Conservation (phyloP, 257 asterid genomes). For the Solanum peruvianum region DNA sequence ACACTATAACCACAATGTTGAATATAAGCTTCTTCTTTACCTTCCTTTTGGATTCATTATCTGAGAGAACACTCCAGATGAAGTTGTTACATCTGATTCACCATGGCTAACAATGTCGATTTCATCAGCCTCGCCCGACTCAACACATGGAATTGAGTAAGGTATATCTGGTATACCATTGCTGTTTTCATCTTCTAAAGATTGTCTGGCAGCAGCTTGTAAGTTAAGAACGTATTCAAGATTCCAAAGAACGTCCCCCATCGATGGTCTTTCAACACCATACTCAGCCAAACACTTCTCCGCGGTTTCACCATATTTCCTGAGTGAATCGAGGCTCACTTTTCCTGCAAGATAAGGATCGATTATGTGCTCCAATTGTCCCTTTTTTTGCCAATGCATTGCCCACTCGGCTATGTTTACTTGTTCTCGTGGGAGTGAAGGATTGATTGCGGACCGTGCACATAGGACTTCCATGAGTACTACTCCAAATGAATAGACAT, state of each 20-base stretch:
- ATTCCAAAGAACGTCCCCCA: conserved; percentile 31
- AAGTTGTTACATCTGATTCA: conserved; percentile 13
- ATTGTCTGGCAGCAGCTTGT: conserved; percentile 14
- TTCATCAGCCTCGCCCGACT: conserved; percentile 1
- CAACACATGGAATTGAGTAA: conserved; percentile 4
- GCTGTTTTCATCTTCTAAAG: conserved; percentile 2
- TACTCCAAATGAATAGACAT: conserved; percentile 26
- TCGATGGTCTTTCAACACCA: conserved; percentile 24
- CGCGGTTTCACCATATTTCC: conserved; percentile 18
- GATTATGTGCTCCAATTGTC: conserved; percentile 12
- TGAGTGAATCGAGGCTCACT: conserved; percentile 8
- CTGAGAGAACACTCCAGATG: conserved; percentile 19
- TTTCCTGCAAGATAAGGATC: conserved; percentile 11
- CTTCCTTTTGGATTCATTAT: conserved; percentile 20
- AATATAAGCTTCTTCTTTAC: not conserved
- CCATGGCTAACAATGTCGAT: conserved; percentile 4
- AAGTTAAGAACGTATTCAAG: conserved; percentile 19
- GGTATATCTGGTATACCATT: conserved; percentile 13
- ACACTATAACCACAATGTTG: not conserved
- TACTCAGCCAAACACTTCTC: conserved; percentile 24
- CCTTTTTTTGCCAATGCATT: conserved; percentile 24
- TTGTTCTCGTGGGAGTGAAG: conserved; percentile 19
- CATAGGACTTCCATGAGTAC: conserved; percentile 21
- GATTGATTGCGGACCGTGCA: conserved; percentile 23
- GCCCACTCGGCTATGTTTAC: conserved; percentile 28